Evolutionary conservation across 306 rosid genomes (phyloP), one percentile per base, ranked within the genome.

Genomic region (Rosa multiflora): DNA sequence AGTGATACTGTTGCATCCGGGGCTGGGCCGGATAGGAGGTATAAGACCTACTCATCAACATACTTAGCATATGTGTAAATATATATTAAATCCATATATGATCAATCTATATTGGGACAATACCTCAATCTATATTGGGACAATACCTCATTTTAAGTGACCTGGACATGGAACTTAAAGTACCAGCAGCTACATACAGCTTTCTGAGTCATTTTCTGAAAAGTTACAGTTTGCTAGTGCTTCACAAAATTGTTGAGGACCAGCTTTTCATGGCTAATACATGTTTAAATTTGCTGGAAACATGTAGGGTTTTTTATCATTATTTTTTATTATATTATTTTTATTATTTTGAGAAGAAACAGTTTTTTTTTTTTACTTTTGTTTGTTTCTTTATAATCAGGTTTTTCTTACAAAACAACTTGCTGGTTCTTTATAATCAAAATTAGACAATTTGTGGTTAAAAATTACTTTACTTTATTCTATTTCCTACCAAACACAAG

Each of bases 21-120:
- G 82, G 88, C 88, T 39, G 97, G 97, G 61, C 97, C 97, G 35
- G 99, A 94, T 91, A 84, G 97, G 81, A 94, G 99, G 97, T 94
- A 89, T 75, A 84, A 29, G 37, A 63, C 72, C 10, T 81, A 29
- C 61, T 46, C 18, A 37, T 44, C 52, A 6, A 39, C 49, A 4
- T 35, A 35, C 29, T 3, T 29, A 14, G 66, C 59, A 29, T 35
- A 17, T 8, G 1, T 23, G 12, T 49, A 18, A 13, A 10, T 18
- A 49, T 15, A 48, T 37, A 5, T 9, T 15, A 9, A 23, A 21
- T 10, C 62, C 62, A 32, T 72, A 72, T 32, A 72, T 51, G 47
- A 47, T 72, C 1, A 48, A 15, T 26, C 3, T 10, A 32, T 51
- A 12, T 55, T 35, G 15, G 2, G 20, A 5, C 59, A 26, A 9